phyloP scores from a whole-genome alignment of 1,139 yeast species.

The Candida tunisiensis region DNA sequence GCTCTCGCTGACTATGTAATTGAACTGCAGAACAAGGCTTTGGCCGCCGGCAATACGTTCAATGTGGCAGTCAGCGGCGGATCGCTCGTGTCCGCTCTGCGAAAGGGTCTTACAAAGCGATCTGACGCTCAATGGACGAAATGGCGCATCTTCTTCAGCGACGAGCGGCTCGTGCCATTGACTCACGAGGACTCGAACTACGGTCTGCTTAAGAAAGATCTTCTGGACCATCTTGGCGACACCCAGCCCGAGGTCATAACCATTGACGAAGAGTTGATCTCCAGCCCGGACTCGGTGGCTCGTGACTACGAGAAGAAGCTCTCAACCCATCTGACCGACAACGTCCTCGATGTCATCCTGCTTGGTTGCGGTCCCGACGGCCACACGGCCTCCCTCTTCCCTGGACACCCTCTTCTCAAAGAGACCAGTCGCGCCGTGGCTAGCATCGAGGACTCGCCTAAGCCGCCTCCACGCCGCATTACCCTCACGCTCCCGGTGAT shows the following conservation, averaged over 20 bases:
- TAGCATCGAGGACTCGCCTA: slow-evolving; percentile 48
- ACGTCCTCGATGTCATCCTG: slow-evolving; percentile 35
- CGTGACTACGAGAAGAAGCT: slow-evolving; percentile 29
- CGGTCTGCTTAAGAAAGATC: slow-evolving; percentile 42
- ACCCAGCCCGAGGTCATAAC: slow-evolving; percentile 38
- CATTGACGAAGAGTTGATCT: slow-evolving; percentile 9
- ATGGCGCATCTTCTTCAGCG: slow-evolving; percentile 57
- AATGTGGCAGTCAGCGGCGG: slow-evolving; percentile 84
- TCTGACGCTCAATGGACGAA: slow-evolving; percentile 39
- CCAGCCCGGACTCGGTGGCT: slow-evolving; percentile 30
- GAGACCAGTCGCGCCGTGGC: slow-evolving; percentile 15
- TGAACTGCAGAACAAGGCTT: slow-evolving; percentile 57
- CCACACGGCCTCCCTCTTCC: slow-evolving; percentile 65
- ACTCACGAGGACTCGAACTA: slow-evolving; percentile 52
- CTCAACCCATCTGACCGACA: slow-evolving; percentile 19
- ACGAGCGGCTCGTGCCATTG: slow-evolving; percentile 56
- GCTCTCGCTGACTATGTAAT: slow-evolving; percentile 86
- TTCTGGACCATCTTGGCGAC: slow-evolving; percentile 24
- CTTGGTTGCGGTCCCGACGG: slow-evolving; percentile 76
- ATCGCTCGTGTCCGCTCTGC: slow-evolving; percentile 62
- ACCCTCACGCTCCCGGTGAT: slow-evolving; percentile 54
- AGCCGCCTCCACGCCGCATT: slow-evolving; percentile 65
- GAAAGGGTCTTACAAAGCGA: slow-evolving; percentile 50
- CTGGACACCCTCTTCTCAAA: slow-evolving; percentile 22
- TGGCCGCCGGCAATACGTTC: slow-evolving; percentile 26